Evolutionary conservation across 805 yeast genomes (phyloP).

Genomic region (Barnettozyma botsteinii): DNA sequence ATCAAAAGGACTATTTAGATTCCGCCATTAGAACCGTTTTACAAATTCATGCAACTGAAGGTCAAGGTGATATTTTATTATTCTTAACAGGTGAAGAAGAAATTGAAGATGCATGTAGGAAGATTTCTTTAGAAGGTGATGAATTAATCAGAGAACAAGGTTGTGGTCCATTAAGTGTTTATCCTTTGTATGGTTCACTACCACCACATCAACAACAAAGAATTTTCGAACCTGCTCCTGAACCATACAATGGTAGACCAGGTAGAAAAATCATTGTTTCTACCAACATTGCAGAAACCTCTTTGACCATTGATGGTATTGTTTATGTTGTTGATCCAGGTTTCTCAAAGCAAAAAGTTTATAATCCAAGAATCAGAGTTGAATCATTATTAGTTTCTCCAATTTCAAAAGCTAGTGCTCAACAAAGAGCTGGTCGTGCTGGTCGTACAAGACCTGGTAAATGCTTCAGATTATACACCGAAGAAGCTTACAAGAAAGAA

Average conservation of each 20-base stretch:
- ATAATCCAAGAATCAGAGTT: slow-evolving; percentile 93
- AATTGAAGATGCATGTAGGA: slow-evolving; percentile 93
- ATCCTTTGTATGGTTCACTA: slow-evolving; percentile 92
- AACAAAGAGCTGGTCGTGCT: slow-evolving; percentile 99
- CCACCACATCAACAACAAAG: slow-evolving; percentile 95
- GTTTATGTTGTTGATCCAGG: slow-evolving; percentile 98
- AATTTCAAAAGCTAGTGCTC: slow-evolving; percentile 94
- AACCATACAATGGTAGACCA: slow-evolving; percentile 73
- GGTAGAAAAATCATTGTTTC: slow-evolving; percentile 91
- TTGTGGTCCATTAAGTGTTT: slow-evolving; percentile 84
- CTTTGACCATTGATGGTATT: slow-evolving; percentile 94
- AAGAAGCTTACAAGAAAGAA: slow-evolving; percentile 92
- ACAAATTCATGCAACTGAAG: slow-evolving; percentile 96
- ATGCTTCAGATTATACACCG: slow-evolving; percentile 93
- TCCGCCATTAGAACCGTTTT: slow-evolving; percentile 93
- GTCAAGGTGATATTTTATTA: slow-evolving; percentile 80
- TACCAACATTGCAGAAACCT: slow-evolving; percentile 96
- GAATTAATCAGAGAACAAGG: slow-evolving; percentile 82
- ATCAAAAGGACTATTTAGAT: slow-evolving; percentile 89
- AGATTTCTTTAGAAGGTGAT: slow-evolving; percentile 82
- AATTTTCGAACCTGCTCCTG: slow-evolving; percentile 87
- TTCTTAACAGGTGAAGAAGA: slow-evolving; percentile 97
- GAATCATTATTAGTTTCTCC: slow-evolving; percentile 93
- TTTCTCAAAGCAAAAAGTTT: slow-evolving; percentile 92
- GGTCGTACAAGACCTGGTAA: slow-evolving; percentile 99